Base-by-base conservation (phyloP, 306 rosid species). In the Malus sylvestris region DNA sequence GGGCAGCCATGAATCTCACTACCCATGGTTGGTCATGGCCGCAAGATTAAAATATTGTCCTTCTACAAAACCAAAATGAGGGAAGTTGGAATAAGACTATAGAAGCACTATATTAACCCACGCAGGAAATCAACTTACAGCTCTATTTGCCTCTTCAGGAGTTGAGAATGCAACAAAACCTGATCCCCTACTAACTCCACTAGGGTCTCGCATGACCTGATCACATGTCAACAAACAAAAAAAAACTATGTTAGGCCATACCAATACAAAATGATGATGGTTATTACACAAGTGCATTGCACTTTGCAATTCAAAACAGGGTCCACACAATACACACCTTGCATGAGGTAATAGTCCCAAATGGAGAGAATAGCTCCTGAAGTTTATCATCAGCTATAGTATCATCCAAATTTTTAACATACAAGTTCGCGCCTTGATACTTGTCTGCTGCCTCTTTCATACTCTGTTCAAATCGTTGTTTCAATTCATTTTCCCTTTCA, bases 151-250 rank as follows among this genome's bases (percentile, higher is more conserved):
- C 83, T 95, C 98, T 86, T 95, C 98, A 29, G 97, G 90, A 85
- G 96, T 89, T 3, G 98, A 88, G 79, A 92, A 95, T 72, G 98
- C 97, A 79, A 95, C 97, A 84, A 95, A 95, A 22, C 97, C 98
- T 1, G 98, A 95, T 55, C 98, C 98, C 72, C 97, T 88, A 73
- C 98, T 95, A 15, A 90, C 40, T 80, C 98, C 98, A 70, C 80
- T 95, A n/a, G 97, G 97, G 78, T 95, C 98, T 79, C 87, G 87
- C 98, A 95, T 95, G 70, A 95, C 96, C 98, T 94, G 85, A 74
- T 65, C 83, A 73, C 49, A 60, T 77, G 51, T 70, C 64, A 80
- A 81, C 66, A 23, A 77, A 25, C 44, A 10, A 73, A 25, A 76
- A 25, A 55, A 13, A 49, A 32, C 27, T 67, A 59, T 27, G 76